A percentile compares a stretch with the other conserved stretches of the same genome.
phyloP scores from a whole-genome alignment of 2,329 filamentous ascomycete species.

The Pseudogymnoascus sp. region DNA sequence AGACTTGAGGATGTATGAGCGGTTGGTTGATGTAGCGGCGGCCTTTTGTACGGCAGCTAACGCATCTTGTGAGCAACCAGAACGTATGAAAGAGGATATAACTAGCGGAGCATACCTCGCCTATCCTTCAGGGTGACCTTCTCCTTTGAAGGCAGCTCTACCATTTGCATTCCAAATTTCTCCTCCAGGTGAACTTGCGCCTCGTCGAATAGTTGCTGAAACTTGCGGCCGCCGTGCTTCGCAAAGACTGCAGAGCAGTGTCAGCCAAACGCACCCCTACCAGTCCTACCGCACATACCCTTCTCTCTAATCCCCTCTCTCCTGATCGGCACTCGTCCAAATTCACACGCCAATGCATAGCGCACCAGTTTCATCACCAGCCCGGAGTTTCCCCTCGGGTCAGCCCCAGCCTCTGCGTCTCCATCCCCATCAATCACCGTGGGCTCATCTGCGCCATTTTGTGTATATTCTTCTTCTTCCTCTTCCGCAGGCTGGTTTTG shows the following conservation, averaged over 20 bases:
- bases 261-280: background rate
- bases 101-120: conserved; percentile 47
- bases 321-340: conserved; percentile 51
- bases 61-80: conserved; percentile 7
- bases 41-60: conserved; percentile 30
- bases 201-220: conserved; percentile 67
- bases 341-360: conserved; percentile 61
- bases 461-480: conserved; percentile 23
- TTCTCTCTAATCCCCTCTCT: conserved; percentile 57
- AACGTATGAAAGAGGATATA: background rate
- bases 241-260: conserved; percentile 52
- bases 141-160: conserved; percentile 73
- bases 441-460: conserved; percentile 17
- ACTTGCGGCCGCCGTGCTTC: conserved; percentile 52
- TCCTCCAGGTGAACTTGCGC: conserved; percentile 65
- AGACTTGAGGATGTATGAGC: conserved; percentile 71
- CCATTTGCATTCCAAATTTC: conserved; percentile 88
- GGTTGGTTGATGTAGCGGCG: conserved; percentile 46
- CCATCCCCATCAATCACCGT: conserved; percentile 20
- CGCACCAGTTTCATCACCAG: conserved; percentile 61
- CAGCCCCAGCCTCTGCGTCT: conserved; percentile 23
- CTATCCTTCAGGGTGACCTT: conserved; percentile 75
- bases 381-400: conserved; percentile 29
- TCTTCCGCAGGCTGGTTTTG: conserved; percentile 17
- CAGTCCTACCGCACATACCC: conserved; percentile 35